Evolutionary conservation across 192 early-diverging fungal genomes (phyloP).

Genomic region (Rhizophagus clarus): DNA sequence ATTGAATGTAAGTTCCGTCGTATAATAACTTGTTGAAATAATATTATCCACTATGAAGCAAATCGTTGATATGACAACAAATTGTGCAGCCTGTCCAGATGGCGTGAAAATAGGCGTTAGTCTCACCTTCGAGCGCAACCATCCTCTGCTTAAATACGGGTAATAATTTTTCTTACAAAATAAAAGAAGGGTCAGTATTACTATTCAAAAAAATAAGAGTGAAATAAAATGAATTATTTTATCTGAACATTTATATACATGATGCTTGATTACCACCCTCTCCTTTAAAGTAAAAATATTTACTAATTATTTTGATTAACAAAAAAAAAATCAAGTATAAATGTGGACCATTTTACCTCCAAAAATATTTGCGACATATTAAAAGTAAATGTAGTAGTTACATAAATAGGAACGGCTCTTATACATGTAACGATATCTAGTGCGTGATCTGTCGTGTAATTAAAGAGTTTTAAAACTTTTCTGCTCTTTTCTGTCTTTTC

Average conservation of each 20-base stretch:
- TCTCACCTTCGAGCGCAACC: conserved; percentile 87
- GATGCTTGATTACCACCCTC: neutral
- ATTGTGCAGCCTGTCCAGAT: conserved; percentile 84
- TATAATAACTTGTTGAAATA: conserved; percentile 77
- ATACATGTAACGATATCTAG: conserved; percentile 65
- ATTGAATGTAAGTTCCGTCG: conserved; percentile 80
- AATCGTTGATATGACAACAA: conserved; percentile 77
- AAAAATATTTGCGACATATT: conserved; percentile 88
- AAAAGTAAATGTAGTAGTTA: conserved; percentile 85
- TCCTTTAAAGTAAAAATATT: neutral
- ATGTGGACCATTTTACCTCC: conserved; percentile 77
- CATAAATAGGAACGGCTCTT: conserved; percentile 90
- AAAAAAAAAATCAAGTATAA: conserved; percentile 57
- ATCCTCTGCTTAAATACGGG: conserved; percentile 91
- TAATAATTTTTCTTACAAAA: neutral
- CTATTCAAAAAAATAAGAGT: too few species aligned
- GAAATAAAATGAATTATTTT: too few species aligned
- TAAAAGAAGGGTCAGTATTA: too few species aligned
- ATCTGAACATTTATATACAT: too few species aligned
- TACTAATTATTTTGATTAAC: too few species aligned
- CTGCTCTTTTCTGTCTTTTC: too few species aligned
- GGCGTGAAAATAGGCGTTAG: conserved; percentile 64
- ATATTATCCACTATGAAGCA: conserved; percentile 87
- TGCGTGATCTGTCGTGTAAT: conserved; percentile 65
- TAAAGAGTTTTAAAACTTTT: conserved; percentile 86